Conservation (phyloP, 176 grass and related monocot species). For the Lolium multiflorum region DNA sequence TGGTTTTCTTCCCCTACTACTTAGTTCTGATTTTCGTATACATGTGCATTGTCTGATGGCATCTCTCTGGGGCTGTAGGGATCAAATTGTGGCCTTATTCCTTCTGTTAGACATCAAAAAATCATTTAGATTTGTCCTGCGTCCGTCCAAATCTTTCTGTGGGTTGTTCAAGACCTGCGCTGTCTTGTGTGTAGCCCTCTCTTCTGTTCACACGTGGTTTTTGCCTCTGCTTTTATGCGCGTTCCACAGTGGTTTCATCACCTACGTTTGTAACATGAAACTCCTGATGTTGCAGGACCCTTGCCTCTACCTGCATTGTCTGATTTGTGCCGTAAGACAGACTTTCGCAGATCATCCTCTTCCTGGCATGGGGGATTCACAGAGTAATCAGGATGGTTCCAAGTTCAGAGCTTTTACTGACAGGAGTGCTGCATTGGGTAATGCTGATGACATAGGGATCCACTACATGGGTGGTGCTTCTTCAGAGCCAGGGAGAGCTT, state of each 20-base stretch:
- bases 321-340: not conserved
- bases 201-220: slow-evolving; percentile 43
- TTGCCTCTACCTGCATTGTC: slow-evolving; percentile 53
- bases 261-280: slow-evolving; percentile 19
- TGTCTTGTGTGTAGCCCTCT: slow-evolving; percentile 35
- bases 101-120: not conserved
- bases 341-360: not conserved
- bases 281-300: slow-evolving; percentile 38
- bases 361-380: slow-evolving; percentile 44
- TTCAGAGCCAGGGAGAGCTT: slow-evolving; percentile 9
- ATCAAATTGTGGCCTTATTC: slow-evolving; percentile 23
- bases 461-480: not conserved
- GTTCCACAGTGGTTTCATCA: slow-evolving; percentile 20
- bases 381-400: slow-evolving; percentile 34
- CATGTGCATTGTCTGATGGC: not conserved
- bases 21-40: not conserved
- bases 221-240: slow-evolving; percentile 35
- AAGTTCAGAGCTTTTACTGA: slow-evolving; percentile 39
- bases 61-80: slow-evolving; percentile 1
- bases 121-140: not conserved
- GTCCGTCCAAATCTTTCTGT: slow-evolving; percentile 1
- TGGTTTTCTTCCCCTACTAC: not conserved
- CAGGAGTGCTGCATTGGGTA: slow-evolving; percentile 15
- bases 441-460: slow-evolving; percentile 18
- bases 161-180: slow-evolving; percentile 21